These are phyloP conservation scores for Vigna mungo DNA, from an alignment of 306 rosid species.

Conservation along the genomic window DNA sequence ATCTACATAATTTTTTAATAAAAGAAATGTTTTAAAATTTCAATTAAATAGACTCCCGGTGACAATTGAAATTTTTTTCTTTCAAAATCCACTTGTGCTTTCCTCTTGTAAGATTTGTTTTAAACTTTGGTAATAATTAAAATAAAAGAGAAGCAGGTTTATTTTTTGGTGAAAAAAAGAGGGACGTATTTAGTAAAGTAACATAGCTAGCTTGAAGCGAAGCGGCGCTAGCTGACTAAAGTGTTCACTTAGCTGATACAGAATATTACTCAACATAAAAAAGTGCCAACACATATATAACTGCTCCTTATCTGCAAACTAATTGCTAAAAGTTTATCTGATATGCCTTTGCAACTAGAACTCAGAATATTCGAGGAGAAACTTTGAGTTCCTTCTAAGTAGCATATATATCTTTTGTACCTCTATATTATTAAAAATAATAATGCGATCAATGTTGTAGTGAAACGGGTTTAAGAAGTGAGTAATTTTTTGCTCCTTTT, in stretches of 20 bases:
- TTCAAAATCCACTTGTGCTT: too few relatives aligned
- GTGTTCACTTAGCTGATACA: conserved; percentile 2
- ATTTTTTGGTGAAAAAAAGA: too few relatives aligned
- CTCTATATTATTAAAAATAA: neutral
- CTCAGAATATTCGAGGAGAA: conserved; percentile 26
- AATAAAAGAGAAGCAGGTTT: too few relatives aligned
- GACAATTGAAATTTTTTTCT: too few relatives aligned
- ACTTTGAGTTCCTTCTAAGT: neutral
- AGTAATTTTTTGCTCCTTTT: too few relatives aligned
- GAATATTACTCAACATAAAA: conserved; percentile 36
- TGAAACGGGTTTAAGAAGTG: too few relatives aligned
- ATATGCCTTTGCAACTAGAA: conserved; percentile 24
- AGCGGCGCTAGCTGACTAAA: neutral
- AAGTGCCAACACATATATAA: conserved; percentile 29
- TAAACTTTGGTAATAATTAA: too few relatives aligned
- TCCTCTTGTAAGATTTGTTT: too few relatives aligned
- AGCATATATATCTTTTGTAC: neutral
- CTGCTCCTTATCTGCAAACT: conserved; percentile 33
- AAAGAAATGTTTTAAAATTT: too few relatives aligned
- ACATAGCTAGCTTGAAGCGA: neutral
- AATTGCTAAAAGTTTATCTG: conserved; percentile 30
- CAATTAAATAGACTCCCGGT: too few relatives aligned
- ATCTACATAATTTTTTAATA: too few relatives aligned
- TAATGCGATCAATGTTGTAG: neutral
- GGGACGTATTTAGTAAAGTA: too few relatives aligned